Conservation (phyloP, 2,329 filamentous ascomycete species). For the Stachybotrys echinatus region DNA sequence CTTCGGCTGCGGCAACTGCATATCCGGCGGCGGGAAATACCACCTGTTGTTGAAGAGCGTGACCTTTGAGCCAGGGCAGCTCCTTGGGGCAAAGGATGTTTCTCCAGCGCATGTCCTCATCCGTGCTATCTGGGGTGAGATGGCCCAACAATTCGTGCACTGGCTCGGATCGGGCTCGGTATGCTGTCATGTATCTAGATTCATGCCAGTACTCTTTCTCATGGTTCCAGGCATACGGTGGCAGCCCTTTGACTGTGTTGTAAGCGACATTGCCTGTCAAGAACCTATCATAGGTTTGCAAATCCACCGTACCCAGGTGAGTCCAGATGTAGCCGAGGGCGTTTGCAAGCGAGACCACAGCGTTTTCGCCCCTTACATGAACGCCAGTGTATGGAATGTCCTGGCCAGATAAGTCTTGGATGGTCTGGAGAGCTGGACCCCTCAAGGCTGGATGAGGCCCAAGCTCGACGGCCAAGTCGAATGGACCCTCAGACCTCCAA, state of each 20-base stretch:
- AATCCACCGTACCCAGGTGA: background rate
- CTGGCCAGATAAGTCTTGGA: background rate
- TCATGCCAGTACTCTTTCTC: background rate
- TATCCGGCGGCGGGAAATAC: slow-evolving; percentile 32
- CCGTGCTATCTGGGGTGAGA: background rate
- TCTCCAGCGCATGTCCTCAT: slow-evolving; percentile 7
- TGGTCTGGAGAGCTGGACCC: background rate
- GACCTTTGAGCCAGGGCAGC: slow-evolving; percentile 29
- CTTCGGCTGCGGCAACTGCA: slow-evolving; percentile 25
- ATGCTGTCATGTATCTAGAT: background rate
- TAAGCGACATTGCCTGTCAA: background rate
- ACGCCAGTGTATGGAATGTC: background rate
- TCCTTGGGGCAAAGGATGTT: slow-evolving; percentile 12
- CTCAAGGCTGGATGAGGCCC: background rate
- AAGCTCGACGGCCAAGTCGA: background rate
- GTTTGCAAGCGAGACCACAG: background rate
- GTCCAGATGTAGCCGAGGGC: background rate
- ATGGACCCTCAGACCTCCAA: background rate
- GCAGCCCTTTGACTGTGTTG: background rate
- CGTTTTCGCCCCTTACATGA: background rate
- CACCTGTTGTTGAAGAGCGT: slow-evolving; percentile 21
- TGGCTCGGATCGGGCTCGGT: background rate
- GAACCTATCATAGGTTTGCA: background rate
- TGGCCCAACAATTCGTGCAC: background rate
- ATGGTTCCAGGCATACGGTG: background rate